phyloP scores from a whole-genome alignment of 208 protist species.

The Wallacemonas sp. region DNA sequence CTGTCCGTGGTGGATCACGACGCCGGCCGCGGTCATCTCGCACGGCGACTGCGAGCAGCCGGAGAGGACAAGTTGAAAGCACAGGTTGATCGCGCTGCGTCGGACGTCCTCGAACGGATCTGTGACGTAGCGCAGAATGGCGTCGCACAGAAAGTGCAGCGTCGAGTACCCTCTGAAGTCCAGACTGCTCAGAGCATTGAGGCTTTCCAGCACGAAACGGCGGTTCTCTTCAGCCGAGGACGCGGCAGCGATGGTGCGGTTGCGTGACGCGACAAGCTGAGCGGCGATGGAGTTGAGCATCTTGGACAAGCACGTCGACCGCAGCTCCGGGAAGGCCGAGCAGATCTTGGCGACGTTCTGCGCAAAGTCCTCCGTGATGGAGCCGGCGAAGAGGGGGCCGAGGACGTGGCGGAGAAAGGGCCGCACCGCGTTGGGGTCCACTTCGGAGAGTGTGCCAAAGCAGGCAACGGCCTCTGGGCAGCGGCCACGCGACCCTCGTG shows the following conservation, averaged over 20 bases:
- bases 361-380: constrained; percentile 72
- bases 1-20: constrained; percentile 76
- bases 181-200: constrained; percentile 68
- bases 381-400: constrained; percentile 68
- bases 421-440: constrained; percentile 68
- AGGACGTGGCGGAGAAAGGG: constrained; percentile 82
- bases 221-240: constrained; percentile 29
- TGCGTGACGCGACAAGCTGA: constrained; percentile 40
- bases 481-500: constrained; percentile 50
- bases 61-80: constrained; percentile 87
- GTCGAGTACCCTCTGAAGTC: constrained; percentile 91
- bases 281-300: constrained; percentile 81
- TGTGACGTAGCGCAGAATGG: constrained; percentile 73
- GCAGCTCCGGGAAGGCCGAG: constrained; percentile 84
- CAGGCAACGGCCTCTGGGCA: constrained; percentile 82
- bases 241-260: constrained; percentile 14
- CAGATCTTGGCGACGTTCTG: constrained; percentile 86
- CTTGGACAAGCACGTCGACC: constrained; percentile 86
- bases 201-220: constrained; percentile 48
- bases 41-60: constrained; percentile 80
- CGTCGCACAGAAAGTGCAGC: constrained; percentile 83
- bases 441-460: constrained; percentile 77
- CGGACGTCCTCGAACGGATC: constrained; percentile 87
- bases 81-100: constrained; percentile 82
- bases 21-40: constrained; percentile 55